Evolutionary conservation across 345 rosid genomes (phyloP).

Genomic region (Kandelia obovata): DNA sequence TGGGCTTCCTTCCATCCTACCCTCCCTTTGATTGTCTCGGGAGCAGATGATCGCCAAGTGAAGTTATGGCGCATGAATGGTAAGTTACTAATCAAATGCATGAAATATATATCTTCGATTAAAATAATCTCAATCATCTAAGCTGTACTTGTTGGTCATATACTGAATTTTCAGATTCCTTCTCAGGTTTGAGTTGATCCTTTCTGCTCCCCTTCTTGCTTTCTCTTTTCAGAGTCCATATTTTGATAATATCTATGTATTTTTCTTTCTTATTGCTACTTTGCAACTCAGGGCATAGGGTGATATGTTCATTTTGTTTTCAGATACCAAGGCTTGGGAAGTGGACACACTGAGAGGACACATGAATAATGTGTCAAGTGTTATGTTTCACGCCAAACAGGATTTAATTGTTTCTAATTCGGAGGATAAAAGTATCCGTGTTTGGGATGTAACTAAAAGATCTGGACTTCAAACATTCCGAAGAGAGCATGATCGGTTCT

Average conservation of each 20-base stretch:
- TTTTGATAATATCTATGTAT: not conserved
- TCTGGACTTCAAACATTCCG: slow-evolving; percentile 91
- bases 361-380: slow-evolving; percentile 91
- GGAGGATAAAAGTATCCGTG: slow-evolving; percentile 91
- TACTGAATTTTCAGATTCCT: not conserved
- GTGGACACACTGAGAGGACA: slow-evolving; percentile 97
- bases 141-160: not conserved
- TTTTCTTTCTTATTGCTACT: not conserved
- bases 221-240: not conserved
- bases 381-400: slow-evolving; percentile 92
- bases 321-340: slow-evolving; percentile 99
- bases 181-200: not conserved
- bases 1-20: slow-evolving; percentile 99
- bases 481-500: slow-evolving; percentile 92
- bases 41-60: slow-evolving; percentile 98
- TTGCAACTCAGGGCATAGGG: not conserved
- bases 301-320: slow-evolving; percentile 10
- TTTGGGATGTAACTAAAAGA: slow-evolving; percentile 94
- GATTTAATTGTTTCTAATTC: slow-evolving; percentile 97
- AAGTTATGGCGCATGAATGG: slow-evolving; percentile 99
- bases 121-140: not conserved
- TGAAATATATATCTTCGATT: not conserved
- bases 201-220: not conserved
- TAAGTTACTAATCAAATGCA: slow-evolving; percentile 19
- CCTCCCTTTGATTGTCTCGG: slow-evolving; percentile 91